Base-by-base conservation (phyloP, 352 stramenopile species). In the Pythium pyrilobum region DNA sequence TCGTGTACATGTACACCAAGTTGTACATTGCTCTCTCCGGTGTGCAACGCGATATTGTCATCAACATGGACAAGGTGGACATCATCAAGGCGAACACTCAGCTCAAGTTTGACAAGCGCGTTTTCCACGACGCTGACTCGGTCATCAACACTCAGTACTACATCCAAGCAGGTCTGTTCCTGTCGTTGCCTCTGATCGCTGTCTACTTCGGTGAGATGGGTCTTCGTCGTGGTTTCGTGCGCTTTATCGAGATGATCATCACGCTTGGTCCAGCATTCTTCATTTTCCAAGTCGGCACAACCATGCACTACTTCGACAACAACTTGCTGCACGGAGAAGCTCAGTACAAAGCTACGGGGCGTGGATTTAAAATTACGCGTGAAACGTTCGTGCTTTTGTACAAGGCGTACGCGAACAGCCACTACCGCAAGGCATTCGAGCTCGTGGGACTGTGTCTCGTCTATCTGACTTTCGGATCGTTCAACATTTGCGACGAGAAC, bases 1-100 rank as follows among this genome's bases (percentile, higher is more conserved):
- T 90, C 33, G 74, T 92, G 42, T 92, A 89, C 72, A 90, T 92
- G 77, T 92, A 90, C 62, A 71, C 64, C 44, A 92, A 92, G 47
- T 72, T 92, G 29, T 92, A 92, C 67, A 73, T 89, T 21, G 77
- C 81, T 32, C 62, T 92, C 1, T 71, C 75, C 8, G 81, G 81
- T 21, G 81, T 92, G 28, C 78, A 92, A 52, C 52, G 56, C 18
- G 71, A 89, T 32, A 76, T 92, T 41, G 69, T 92, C 13, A 75
- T 80, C 59, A 74, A 85, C 44, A 89, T 92, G 72, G 80, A 90
- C 59, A 71, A 72, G 12, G 82, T 74, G 23, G 63, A 77, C 7
- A 74, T 92, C 13, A 89, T 92, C 55, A 76, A 65, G 57, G 52
- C 61, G n/a, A 88, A 92, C 50, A 68, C 69, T 12, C 31, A 34